Conservation (phyloP, 768 basidiomycete species). For the Porphyrellus cyaneotinctus region DNA sequence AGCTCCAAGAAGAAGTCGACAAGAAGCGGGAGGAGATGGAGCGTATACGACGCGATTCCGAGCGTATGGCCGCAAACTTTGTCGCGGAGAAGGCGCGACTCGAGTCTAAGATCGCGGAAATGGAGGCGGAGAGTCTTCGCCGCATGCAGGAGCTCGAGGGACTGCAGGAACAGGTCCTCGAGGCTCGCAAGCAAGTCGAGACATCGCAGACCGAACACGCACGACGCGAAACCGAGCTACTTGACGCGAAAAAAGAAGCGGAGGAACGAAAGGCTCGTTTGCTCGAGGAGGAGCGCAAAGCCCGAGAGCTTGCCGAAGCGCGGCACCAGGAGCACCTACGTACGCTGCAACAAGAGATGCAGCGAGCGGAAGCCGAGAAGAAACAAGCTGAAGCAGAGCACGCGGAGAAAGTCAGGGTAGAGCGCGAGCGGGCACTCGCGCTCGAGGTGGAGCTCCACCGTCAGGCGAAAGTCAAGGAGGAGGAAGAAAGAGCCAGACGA, state of each 20-base stretch:
- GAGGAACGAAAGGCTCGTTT: conserved; percentile 28
- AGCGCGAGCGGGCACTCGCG: conserved; percentile 30
- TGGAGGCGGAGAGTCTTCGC: conserved; percentile 25
- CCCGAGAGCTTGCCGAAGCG: conserved; percentile 25
- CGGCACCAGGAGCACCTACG: conserved; percentile 30
- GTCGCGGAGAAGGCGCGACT: conserved; percentile 35
- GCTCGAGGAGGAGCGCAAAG: conserved; percentile 31
- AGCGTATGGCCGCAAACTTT: conserved; percentile 39
- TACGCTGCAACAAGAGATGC: conserved; percentile 25
- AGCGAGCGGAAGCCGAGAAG: conserved; percentile 22
- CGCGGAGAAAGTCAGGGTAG: conserved; percentile 21
- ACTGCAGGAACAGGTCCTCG: conserved; percentile 27
- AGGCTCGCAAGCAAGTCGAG: conserved; percentile 28
- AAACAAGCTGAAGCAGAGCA: conserved; percentile 23
- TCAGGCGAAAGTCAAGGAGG: conserved; percentile 21
- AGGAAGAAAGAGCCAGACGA: conserved; percentile 23
- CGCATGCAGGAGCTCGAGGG: conserved; percentile 16
- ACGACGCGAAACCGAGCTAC: conserved; percentile 27
- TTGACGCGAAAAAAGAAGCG: conserved; percentile 22
- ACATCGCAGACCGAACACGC: conserved; percentile 25
- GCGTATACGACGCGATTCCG: conserved; percentile 38
- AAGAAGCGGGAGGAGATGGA: conserved; percentile 43
- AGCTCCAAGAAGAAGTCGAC: conserved; percentile 43
- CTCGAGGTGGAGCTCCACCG: conserved; percentile 29
- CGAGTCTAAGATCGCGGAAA: conserved; percentile 24